Evolutionary conservation across 2,329 filamentous ascomycete genomes (phyloP).

Genomic region (Exutisphaerella laricina): DNA sequence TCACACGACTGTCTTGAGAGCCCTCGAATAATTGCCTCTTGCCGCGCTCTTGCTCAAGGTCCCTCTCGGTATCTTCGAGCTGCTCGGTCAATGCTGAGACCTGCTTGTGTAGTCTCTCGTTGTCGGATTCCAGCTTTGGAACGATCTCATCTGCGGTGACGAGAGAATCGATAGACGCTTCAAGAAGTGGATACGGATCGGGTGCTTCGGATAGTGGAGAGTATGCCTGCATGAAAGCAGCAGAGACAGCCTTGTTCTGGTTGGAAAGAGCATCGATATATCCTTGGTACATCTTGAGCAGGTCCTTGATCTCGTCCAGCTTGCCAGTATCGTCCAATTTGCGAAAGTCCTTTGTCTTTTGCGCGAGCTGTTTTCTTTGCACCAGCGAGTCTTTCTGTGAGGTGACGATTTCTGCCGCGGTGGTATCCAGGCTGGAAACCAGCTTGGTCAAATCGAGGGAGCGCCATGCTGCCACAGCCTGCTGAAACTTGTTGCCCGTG

Average conservation of each 20-base stretch:
- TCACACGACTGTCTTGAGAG: slow-evolving; percentile 70
- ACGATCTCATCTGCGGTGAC: slow-evolving; percentile 88
- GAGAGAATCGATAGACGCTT: slow-evolving; percentile 92
- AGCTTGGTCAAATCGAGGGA: slow-evolving; percentile 82
- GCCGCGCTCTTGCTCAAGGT: slow-evolving; percentile 70
- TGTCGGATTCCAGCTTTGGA: slow-evolving; percentile 83
- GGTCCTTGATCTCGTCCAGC: slow-evolving; percentile 76
- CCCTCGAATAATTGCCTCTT: slow-evolving; percentile 71
- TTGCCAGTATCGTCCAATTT: slow-evolving; percentile 89
- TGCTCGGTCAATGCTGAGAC: slow-evolving; percentile 70
- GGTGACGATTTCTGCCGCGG: slow-evolving; percentile 88
- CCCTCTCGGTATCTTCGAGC: slow-evolving; percentile 74
- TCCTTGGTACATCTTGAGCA: slow-evolving; percentile 86
- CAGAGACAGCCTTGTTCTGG: slow-evolving; percentile 90
- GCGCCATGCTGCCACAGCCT: slow-evolving; percentile 92
- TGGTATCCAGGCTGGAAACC: slow-evolving; percentile 79
- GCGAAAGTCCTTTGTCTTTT: slow-evolving; percentile 97
- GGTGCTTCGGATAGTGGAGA: slow-evolving; percentile 91
- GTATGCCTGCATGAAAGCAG: slow-evolving; percentile 87
- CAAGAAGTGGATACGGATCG: slow-evolving; percentile 91
- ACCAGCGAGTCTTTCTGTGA: slow-evolving; percentile 94
- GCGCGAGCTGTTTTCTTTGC: slow-evolving; percentile 93
- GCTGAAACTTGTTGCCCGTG: slow-evolving; percentile 88
- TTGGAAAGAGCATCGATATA: slow-evolving; percentile 97
- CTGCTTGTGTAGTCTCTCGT: slow-evolving; percentile 75